Evolutionary conservation across 257 asterid species (phyloP).

Genomic region (Scutellaria galericulata): DNA sequence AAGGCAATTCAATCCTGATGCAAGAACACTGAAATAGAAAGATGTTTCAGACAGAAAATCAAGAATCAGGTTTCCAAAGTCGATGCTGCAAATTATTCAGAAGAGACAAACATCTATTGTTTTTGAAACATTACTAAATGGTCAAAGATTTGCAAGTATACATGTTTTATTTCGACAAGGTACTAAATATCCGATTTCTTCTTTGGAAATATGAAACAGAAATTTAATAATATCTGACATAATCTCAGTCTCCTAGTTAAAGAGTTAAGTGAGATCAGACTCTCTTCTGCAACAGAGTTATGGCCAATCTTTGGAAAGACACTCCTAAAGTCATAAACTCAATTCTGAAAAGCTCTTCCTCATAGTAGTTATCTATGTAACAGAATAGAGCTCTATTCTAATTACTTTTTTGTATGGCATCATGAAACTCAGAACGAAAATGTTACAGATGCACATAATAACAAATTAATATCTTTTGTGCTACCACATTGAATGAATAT

Average conservation of each 20-base stretch:
- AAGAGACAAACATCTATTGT: neutral
- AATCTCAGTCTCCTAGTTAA: neutral
- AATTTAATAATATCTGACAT: neutral
- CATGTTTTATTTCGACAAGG: neutral
- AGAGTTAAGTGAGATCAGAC: no score
- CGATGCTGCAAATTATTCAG: neutral
- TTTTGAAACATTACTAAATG: neutral
- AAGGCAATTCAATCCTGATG: conserved; percentile 70
- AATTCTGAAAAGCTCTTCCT: neutral
- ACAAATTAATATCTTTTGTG: neutral
- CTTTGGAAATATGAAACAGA: neutral
- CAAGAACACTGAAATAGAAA: conserved; percentile 48
- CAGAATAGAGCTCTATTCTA: neutral
- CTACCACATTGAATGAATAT: no score
- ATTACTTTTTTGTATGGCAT: neutral
- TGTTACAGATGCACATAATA: neutral
- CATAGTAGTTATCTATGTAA: neutral
- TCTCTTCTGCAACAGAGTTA: neutral
- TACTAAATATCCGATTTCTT: neutral
- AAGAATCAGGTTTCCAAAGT: neutral
- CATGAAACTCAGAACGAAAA: neutral
- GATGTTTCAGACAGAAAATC: conserved; percentile 21
- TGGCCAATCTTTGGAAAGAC: neutral
- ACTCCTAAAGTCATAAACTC: neutral
- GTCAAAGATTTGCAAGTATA: conserved; percentile 12